Evolutionary conservation across 2,329 filamentous ascomycete genomes (phyloP).

Genomic region (Scytalidium lignicola): DNA sequence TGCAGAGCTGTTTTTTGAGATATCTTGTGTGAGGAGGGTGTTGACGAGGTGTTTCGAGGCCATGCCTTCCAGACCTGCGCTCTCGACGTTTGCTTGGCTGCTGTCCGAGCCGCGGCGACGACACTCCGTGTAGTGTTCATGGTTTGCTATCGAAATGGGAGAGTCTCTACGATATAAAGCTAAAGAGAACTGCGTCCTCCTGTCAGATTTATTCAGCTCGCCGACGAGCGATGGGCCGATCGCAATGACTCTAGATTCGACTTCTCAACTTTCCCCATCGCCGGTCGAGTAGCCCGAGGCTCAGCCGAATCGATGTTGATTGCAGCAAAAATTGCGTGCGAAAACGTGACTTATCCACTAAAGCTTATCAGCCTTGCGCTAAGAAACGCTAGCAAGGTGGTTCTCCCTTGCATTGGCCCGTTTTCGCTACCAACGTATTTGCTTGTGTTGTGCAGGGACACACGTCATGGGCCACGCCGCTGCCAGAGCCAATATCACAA

Average conservation of each 20-base stretch:
- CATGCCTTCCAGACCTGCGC: conserved; percentile 7
- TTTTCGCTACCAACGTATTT: no score
- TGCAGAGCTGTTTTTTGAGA: conserved; percentile 1
- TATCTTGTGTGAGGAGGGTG: not conserved
- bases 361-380: not conserved
- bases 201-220: not conserved
- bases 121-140: conserved; percentile 22
- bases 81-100: conserved; percentile 7
- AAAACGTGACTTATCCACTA: not conserved
- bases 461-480: no score
- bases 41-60: conserved; percentile 12
- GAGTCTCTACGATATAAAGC: not conserved
- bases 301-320: not conserved
- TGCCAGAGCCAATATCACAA: no score
- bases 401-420: no score
- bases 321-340: not conserved
- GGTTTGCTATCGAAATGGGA: not conserved
- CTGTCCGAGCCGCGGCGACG: conserved; percentile 14
- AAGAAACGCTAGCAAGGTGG: not conserved
- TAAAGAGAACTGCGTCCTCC: not conserved
- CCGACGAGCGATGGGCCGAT: not conserved
- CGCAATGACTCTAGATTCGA: conserved; percentile 8
- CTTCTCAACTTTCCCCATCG: conserved; percentile 13
- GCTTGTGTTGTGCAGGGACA: no score
- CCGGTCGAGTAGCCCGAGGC: not conserved